Base-by-base conservation (phyloP, 2,329 filamentous ascomycete species). In the Ophiobolus disseminans region DNA sequence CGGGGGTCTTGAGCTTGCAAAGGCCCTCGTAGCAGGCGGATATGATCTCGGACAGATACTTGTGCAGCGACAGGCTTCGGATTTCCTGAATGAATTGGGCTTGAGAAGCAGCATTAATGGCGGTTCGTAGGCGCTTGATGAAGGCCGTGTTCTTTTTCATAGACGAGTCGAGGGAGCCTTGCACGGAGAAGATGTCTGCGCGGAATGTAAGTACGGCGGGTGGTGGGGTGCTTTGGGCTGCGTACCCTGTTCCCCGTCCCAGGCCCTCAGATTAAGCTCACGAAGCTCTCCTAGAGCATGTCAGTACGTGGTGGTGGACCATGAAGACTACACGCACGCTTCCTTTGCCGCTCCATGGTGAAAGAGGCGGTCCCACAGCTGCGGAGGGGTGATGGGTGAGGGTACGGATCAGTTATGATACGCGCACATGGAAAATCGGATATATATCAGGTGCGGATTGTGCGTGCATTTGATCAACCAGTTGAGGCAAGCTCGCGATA, bases 71-170 rank as follows among this genome's bases (percentile, higher is more conserved):
- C 21, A 97, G 82, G 20, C 90, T 89, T 64, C 89, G 87, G 64
- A 96, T 92, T 70, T 97, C 93, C 71, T 93, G 86, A 38, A 96
- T 78, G 75, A 97, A 96, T 50, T 91, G 94, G 59, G 84, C 80
- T 45, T 92, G 85, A 45, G 89, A 90, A 47, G 91, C 81, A 39
- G 90, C 78, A 56, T 89, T 92, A 56, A 97, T 87, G 51, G 91
- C 90, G 49, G 93, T 97, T 63, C 93, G 90, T 46, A 97, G 82
- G 67, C 93, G 90, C 76, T 96, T 97, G 70, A 97, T 97, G 74
- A 97, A 97, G 59, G 92, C 91, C 3, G 93, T 97, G 67, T 97
- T 97, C 80, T 97, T 97, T 78, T 96, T 97, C 73, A 97, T 82
- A 41, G 92, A 94, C 42, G 93, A 96, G 75, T 97, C 93, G 68